Evolutionary conservation across 2,329 filamentous ascomycete genomes (phyloP).

Genomic region (Hypoxylon sp.): DNA sequence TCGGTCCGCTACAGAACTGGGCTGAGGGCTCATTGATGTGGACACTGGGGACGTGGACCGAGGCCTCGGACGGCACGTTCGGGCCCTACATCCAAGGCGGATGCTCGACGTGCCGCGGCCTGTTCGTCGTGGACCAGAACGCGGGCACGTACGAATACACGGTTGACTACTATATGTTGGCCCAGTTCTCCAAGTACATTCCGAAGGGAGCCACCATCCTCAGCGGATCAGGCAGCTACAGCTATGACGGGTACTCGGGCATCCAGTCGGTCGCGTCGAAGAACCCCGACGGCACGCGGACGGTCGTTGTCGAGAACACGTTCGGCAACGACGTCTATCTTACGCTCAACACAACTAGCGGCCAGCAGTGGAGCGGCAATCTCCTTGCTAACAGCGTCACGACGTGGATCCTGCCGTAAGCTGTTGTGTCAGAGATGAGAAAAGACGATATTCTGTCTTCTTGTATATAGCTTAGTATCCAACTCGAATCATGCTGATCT

Average conservation of each 20-base stretch:
- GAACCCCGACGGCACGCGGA: slow-evolving; percentile 61
- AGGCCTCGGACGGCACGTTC: slow-evolving; percentile 53
- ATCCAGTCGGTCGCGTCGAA: slow-evolving; percentile 60
- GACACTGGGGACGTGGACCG: slow-evolving; percentile 57
- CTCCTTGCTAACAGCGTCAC: slow-evolving; percentile 53
- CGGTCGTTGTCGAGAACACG: slow-evolving; percentile 62
- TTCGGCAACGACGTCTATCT: slow-evolving; percentile 61
- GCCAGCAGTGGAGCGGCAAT: slow-evolving; percentile 57
- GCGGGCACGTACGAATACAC: slow-evolving; percentile 59
- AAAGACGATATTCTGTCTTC: not conserved
- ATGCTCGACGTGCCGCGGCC: slow-evolving; percentile 61
- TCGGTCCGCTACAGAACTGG: slow-evolving; percentile 64
- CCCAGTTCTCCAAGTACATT: slow-evolving; percentile 64
- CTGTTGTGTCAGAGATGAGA: not conserved
- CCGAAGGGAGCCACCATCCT: slow-evolving; percentile 59
- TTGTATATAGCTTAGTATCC: slow-evolving; percentile 8
- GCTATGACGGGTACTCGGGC: slow-evolving; percentile 55
- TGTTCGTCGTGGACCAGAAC: slow-evolving; percentile 67
- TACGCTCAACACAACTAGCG: slow-evolving; percentile 51
- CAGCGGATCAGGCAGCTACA: slow-evolving; percentile 58
- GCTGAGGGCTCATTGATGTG: slow-evolving; percentile 59
- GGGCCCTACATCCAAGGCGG: slow-evolving; percentile 58
- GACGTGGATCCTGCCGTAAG: slow-evolving; percentile 56
- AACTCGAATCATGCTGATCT: not conserved
- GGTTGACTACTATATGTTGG: slow-evolving; percentile 66